A percentile compares a stretch with the other conserved stretches of the same genome.
These are phyloP conservation scores for Silene uniflora DNA, from an alignment of 148 eudicot species.

Conservation along the genomic window DNA sequence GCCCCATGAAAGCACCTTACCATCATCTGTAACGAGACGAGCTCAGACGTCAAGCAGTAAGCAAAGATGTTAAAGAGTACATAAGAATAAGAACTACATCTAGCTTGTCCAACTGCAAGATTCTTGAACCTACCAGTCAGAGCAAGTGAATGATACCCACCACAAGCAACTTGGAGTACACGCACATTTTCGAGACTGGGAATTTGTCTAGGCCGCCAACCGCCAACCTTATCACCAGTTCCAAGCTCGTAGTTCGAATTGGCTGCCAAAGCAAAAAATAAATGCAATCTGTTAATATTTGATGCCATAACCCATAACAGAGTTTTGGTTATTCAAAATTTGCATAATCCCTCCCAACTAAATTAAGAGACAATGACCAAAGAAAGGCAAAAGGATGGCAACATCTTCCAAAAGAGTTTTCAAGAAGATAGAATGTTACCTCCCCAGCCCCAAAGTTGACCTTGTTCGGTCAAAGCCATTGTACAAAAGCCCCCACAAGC, in stretches of 20 bases:
- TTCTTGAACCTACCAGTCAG: slow-evolving; percentile 56
- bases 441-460: slow-evolving; percentile 94
- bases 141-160: slow-evolving; percentile 95
- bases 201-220: slow-evolving; percentile 78
- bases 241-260: slow-evolving; percentile 96
- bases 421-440: slow-evolving; percentile 36
- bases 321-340: neutral
- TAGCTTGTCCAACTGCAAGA: neutral
- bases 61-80: neutral
- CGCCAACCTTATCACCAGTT: slow-evolving; percentile 81
- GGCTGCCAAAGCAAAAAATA: slow-evolving; percentile 40
- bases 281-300: neutral
- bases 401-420: neutral
- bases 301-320: too few relatives aligned
- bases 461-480: slow-evolving; percentile 74
- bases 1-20: slow-evolving; percentile 92
- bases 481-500: slow-evolving; percentile 96
- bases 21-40: slow-evolving; percentile 46
- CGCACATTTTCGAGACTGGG: slow-evolving; percentile 58
- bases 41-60: neutral
- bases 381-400: slow-evolving; percentile 12
- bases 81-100: neutral
- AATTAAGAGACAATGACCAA: slow-evolving; percentile 3
- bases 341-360: neutral
- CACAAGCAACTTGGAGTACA: slow-evolving; percentile 75